Percentiles rank a stretch among this genome's conserved stretches.
phyloP scores from a whole-genome alignment of 2,329 filamentous ascomycete species.

The Elsinoe fawcettii region DNA sequence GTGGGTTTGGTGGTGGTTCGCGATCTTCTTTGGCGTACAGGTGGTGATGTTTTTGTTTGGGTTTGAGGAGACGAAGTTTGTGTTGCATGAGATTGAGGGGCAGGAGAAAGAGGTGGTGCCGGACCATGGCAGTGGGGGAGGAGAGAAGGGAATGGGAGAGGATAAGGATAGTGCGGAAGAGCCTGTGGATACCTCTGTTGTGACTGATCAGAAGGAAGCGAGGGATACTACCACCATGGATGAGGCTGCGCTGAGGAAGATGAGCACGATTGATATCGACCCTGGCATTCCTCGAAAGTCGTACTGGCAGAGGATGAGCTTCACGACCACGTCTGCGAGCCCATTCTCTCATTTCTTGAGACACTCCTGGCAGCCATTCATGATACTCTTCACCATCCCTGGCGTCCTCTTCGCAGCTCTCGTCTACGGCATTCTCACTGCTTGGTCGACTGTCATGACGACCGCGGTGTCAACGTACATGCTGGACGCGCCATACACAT shows the following conservation, averaged over 20 bases:
- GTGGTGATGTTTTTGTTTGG: slow-evolving; percentile 37
- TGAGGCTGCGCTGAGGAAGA: slow-evolving; percentile 17
- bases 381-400: slow-evolving; percentile 33
- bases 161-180: not conserved
- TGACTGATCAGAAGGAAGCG: slow-evolving; percentile 17
- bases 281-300: slow-evolving; percentile 33
- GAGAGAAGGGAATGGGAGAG: not conserved
- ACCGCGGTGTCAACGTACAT: slow-evolving; percentile 33
- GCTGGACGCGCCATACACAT: slow-evolving; percentile 36
- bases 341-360: slow-evolving; percentile 27
- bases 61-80: slow-evolving; percentile 36
- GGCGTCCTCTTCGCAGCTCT: slow-evolving; percentile 34
- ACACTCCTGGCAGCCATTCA: slow-evolving; percentile 33
- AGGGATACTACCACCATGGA: slow-evolving; percentile 15
- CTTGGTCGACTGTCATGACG: slow-evolving; percentile 34
- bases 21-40: slow-evolving; percentile 33
- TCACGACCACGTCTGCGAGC: slow-evolving; percentile 28
- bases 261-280: slow-evolving; percentile 25
- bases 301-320: slow-evolving; percentile 37
- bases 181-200: not conserved
- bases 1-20: slow-evolving; percentile 44
- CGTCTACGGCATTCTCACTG: slow-evolving; percentile 32
- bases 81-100: slow-evolving; percentile 19
- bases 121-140: slow-evolving; percentile 11
- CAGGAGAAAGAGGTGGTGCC: slow-evolving; percentile 15